Evolutionary conservation across 176 grass and related monocot species (phyloP).

Genomic region (Luzula sylvatica): DNA sequence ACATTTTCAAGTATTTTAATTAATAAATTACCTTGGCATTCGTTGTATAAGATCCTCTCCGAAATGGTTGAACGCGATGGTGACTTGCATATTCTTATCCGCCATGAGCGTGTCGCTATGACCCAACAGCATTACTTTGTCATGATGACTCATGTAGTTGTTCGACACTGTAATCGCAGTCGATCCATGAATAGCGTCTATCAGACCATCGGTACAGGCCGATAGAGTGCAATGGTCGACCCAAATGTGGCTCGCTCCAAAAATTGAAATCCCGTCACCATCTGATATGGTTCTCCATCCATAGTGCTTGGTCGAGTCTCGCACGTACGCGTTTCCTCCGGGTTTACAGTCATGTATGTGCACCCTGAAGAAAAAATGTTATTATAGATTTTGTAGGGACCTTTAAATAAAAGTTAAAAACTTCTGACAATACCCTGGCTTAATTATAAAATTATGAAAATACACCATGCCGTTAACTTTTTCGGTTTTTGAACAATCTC

Average conservation of each 20-base stretch:
- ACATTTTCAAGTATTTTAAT: no score
- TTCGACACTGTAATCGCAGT: constrained; percentile 16
- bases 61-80: constrained; percentile 26
- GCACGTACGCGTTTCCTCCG: constrained; percentile 3
- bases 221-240: constrained; percentile 14
- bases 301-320: constrained; percentile 7
- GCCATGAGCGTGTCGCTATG: constrained; percentile 11
- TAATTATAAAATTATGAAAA: constrained; percentile 2
- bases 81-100: constrained; percentile 20
- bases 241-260: constrained; percentile 15
- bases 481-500: constrained; percentile 1
- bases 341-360: constrained; percentile 19
- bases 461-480: neutral
- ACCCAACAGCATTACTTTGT: constrained; percentile 20
- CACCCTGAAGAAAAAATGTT: constrained; percentile 1
- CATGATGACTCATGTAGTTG: constrained; percentile 19
- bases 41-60: constrained; percentile 18
- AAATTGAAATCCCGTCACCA: constrained; percentile 14
- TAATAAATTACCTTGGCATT: constrained; percentile 19
- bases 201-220: constrained; percentile 9
- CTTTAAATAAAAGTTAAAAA: neutral
- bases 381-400: neutral
- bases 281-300: constrained; percentile 9
- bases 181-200: constrained; percentile 12
- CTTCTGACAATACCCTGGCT: neutral